Evolutionary conservation across 805 yeast species (phyloP).

Genomic region (Candida jianshihensis): DNA sequence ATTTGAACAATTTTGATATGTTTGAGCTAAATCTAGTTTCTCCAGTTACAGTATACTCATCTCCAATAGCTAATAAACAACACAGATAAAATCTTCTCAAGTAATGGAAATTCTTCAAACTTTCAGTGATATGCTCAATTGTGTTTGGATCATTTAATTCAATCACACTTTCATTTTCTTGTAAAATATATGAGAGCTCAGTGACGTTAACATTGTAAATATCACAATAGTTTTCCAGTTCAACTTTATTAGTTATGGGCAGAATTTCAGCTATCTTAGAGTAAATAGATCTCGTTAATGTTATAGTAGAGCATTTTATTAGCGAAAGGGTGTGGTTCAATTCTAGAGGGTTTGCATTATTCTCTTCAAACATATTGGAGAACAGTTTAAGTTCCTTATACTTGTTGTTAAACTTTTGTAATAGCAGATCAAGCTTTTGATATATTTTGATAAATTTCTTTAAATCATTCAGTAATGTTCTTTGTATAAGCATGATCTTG

Average conservation of each 20-base stretch:
- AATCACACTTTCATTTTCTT: constrained; percentile 2
- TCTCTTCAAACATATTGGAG: constrained; percentile 8
- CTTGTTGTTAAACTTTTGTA: constrained; percentile 21
- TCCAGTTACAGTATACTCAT: constrained; percentile 17
- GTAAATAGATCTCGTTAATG: constrained; percentile 26
- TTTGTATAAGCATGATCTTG: constrained; percentile 5
- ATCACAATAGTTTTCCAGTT: constrained; percentile 35
- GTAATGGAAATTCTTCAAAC: constrained; percentile 28
- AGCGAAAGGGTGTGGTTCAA: constrained; percentile 8
- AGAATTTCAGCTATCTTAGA: constrained; percentile 22
- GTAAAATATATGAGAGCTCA: constrained; percentile 21
- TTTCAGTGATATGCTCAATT: constrained; percentile 21
- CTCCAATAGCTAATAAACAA: constrained; percentile 29
- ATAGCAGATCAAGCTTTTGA: constrained; percentile 22
- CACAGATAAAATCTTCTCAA: constrained; percentile 38
- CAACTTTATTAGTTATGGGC: constrained; percentile 25
- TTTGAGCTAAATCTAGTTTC: constrained; percentile 8
- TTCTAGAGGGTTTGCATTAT: neutral
- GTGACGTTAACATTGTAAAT: constrained; percentile 32
- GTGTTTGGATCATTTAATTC: constrained; percentile 11
- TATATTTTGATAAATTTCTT: constrained; percentile 12
- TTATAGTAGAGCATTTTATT: constrained; percentile 26
- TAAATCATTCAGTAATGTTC: constrained; percentile 10
- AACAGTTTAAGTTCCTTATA: constrained; percentile 26
- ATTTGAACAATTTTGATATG: constrained; percentile 6